phyloP scores from a whole-genome alignment of 2,329 filamentous ascomycete species.

The Colletotrichum somersetense region DNA sequence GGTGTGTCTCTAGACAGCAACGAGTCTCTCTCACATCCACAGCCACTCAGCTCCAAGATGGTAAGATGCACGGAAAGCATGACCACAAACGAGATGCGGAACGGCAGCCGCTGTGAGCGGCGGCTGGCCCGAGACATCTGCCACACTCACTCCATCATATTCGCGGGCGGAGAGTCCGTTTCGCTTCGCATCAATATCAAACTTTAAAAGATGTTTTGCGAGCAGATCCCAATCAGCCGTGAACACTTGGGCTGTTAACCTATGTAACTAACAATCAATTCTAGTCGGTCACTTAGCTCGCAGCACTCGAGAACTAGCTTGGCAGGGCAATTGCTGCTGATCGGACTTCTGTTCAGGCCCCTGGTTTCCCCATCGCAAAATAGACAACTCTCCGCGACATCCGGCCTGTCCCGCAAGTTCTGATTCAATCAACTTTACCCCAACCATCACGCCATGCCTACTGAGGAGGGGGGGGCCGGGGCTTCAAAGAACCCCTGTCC shows the following conservation, averaged over 20 bases:
- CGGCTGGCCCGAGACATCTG: slow-evolving; percentile 33
- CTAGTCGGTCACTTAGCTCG: slow-evolving; percentile 27
- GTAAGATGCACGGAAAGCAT: neutral
- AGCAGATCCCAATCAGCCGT: slow-evolving; percentile 26
- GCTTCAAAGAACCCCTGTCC: slow-evolving; percentile 7
- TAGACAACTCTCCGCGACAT: slow-evolving; percentile 5
- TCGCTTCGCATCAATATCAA: slow-evolving; percentile 34
- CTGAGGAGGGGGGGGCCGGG: slow-evolving; percentile 4
- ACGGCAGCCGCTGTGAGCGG: slow-evolving; percentile 14
- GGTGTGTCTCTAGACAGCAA: slow-evolving; percentile 3
- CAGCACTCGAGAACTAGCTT: neutral
- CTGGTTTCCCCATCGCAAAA: neutral
- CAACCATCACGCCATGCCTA: slow-evolving; percentile 33
- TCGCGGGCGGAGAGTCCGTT: slow-evolving; percentile 15
- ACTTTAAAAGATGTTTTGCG: slow-evolving; percentile 33
- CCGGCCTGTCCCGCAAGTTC: slow-evolving; percentile 9
- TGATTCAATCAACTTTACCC: slow-evolving; percentile 20
- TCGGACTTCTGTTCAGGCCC: slow-evolving; percentile 18
- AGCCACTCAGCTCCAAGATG: neutral
- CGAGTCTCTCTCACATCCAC: no score
- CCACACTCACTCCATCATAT: slow-evolving; percentile 1
- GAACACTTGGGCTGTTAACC: slow-evolving; percentile 18
- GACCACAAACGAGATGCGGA: slow-evolving; percentile 21
- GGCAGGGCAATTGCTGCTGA: neutral
- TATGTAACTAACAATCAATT: neutral